Evolutionary conservation across 768 basidiomycete species (phyloP).

Genomic region (Lactarius quietus): DNA sequence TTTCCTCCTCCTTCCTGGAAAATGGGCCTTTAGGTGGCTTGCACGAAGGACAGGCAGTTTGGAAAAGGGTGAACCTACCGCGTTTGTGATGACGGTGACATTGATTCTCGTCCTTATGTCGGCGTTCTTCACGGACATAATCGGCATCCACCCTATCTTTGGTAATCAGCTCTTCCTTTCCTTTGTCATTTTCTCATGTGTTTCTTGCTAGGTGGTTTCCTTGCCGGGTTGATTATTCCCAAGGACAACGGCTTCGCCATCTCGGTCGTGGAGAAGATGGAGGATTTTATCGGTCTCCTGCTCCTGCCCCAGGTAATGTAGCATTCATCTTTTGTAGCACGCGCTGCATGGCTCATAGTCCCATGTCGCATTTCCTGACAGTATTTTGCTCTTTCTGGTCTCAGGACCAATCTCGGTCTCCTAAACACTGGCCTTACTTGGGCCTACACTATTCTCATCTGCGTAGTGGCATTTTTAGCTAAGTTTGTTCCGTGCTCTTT

Average conservation of each 20-base stretch:
- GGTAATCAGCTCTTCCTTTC: slow-evolving; percentile 35
- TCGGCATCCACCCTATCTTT: slow-evolving; percentile 72
- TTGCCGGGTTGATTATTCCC: slow-evolving; percentile 80
- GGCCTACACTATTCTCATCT: slow-evolving; percentile 77
- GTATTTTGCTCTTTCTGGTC: slow-evolving; percentile 80
- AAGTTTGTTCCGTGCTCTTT: slow-evolving; percentile 73
- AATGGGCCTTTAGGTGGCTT: slow-evolving; percentile 63
- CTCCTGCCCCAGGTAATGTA: slow-evolving; percentile 69
- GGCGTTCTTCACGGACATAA: slow-evolving; percentile 84
- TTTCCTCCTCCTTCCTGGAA: slow-evolving; percentile 61
- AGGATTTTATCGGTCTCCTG: slow-evolving; percentile 78
- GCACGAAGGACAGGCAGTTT: slow-evolving; percentile 65
- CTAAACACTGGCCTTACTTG: slow-evolving; percentile 74
- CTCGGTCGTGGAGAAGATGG: slow-evolving; percentile 76
- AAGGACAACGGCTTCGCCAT: slow-evolving; percentile 80
- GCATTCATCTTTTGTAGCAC: not conserved
- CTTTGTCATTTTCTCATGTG: slow-evolving; percentile 2
- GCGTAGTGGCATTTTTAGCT: slow-evolving; percentile 67
- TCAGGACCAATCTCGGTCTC: slow-evolving; percentile 75
- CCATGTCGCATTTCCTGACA: slow-evolving; percentile 31
- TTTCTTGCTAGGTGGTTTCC: slow-evolving; percentile 60
- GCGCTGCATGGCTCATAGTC: not conserved
- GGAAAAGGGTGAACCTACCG: slow-evolving; percentile 67
- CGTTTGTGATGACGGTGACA: slow-evolving; percentile 75
- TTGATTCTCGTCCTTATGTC: slow-evolving; percentile 69